Conservation (phyloP, 2,329 filamentous ascomycete species). For the Neocucurbitaria cava region DNA sequence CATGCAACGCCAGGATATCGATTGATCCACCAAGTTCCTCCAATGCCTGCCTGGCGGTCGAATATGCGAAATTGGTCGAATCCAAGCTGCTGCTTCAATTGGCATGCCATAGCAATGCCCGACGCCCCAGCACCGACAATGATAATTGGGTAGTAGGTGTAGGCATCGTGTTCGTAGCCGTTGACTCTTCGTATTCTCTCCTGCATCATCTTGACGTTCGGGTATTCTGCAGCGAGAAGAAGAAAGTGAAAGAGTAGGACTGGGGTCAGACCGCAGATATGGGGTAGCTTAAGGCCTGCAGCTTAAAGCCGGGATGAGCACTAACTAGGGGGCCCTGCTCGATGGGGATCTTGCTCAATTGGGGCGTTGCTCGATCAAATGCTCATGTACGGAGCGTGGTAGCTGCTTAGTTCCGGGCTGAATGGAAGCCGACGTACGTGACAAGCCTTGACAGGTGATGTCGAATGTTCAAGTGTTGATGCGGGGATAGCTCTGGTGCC, state of each 20-base stretch:
- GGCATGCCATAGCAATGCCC: constrained; percentile 67
- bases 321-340: neutral
- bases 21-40: constrained; percentile 71
- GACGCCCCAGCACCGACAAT: constrained; percentile 69
- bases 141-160: constrained; percentile 57
- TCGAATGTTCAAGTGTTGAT: neutral
- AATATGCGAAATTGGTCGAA: constrained; percentile 68
- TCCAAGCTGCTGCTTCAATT: constrained; percentile 63
- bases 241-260: neutral
- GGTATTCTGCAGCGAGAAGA: neutral
- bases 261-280: neutral
- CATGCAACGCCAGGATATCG: constrained; percentile 59
- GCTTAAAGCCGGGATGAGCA: neutral
- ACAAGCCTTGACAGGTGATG: neutral
- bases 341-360: too few species aligned
- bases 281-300: neutral
- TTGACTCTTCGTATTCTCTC: constrained; percentile 48
- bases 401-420: neutral
- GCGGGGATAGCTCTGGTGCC: neutral
- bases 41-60: constrained; percentile 63
- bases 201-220: constrained; percentile 29
- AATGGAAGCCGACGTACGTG: neutral
- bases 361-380: too few species aligned
- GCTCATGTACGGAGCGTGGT: neutral
- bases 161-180: constrained; percentile 48